These are phyloP conservation scores for Plectosphaerella plurivora DNA, from an alignment of 2,329 filamentous ascomycete species.

Conservation along the genomic window DNA sequence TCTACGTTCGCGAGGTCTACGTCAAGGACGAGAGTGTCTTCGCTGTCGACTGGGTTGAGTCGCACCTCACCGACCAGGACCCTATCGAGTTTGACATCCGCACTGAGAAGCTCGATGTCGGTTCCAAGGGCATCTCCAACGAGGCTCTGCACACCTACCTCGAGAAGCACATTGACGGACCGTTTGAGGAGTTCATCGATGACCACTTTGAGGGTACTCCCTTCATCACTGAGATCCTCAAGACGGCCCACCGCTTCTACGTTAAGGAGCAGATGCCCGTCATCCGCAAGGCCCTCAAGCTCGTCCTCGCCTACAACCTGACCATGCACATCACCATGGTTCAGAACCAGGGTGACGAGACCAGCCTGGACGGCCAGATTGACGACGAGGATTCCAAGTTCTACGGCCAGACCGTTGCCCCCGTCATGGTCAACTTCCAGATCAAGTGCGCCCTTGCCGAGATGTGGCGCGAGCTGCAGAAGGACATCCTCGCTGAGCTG, in stretches of 20 bases:
- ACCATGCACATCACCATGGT: constrained; percentile 94
- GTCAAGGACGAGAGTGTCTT: constrained; percentile 92
- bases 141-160: constrained; percentile 85
- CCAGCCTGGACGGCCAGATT: constrained; percentile 74
- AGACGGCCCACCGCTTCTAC: constrained; percentile 93
- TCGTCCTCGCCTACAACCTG: constrained; percentile 92
- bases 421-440: constrained; percentile 99
- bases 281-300: constrained; percentile 91
- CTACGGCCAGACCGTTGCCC: constrained; percentile 84
- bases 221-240: constrained; percentile 92
- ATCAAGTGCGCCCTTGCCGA: constrained; percentile 96
- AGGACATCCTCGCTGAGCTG: constrained; percentile 91
- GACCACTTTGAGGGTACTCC: constrained; percentile 95
- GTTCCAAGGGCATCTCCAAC: constrained; percentile 79
- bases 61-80: constrained; percentile 60
- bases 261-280: constrained; percentile 81
- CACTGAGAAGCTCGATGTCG: constrained; percentile 85
- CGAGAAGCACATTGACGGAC: constrained; percentile 88
- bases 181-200: constrained; percentile 90
- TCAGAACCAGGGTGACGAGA: constrained; percentile 72
- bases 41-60: constrained; percentile 90
- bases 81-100: constrained; percentile 79
- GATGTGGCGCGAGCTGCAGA: constrained; percentile 97
- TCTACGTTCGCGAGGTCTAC: constrained; percentile 90
- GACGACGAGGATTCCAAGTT: constrained; percentile 83